phyloP scores from a whole-genome alignment of 345 rosid species.

The Sapria himalayana region DNA sequence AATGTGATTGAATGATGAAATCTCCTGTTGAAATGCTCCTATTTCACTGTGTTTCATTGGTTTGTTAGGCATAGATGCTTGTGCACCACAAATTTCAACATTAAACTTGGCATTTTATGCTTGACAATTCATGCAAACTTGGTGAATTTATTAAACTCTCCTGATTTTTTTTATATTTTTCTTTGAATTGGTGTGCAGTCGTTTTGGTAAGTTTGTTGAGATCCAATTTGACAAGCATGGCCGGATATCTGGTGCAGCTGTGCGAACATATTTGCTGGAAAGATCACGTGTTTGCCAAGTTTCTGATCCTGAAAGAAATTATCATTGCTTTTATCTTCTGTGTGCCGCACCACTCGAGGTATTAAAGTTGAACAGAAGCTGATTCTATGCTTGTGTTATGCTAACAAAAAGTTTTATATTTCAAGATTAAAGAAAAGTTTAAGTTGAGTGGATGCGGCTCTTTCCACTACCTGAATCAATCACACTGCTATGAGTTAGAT shows the following conservation, averaged over 20 bases:
- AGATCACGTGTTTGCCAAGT: slow-evolving; percentile 99
- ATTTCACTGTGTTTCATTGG: too few relatives aligned
- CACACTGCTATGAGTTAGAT: slow-evolving; percentile 56
- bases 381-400: slow-evolving; percentile 1
- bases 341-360: slow-evolving; percentile 98
- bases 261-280: slow-evolving; percentile 87
- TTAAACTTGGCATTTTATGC: too few relatives aligned
- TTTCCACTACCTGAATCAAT: slow-evolving; percentile 82
- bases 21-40: too few relatives aligned
- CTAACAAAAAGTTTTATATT: slow-evolving; percentile 9
- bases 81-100: too few relatives aligned
- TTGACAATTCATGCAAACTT: too few relatives aligned
- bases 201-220: slow-evolving; percentile 99
- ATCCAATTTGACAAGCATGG: slow-evolving; percentile 95
- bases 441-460: slow-evolving; percentile 54
- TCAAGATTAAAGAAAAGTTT: slow-evolving; percentile 61
- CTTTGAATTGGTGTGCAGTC: slow-evolving; percentile 33
- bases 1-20: too few relatives aligned
- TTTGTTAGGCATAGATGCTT: too few relatives aligned
- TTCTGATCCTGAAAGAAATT: slow-evolving; percentile 94
- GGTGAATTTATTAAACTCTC: slow-evolving; percentile 6
- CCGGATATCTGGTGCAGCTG: slow-evolving; percentile 97
- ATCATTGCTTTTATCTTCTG: slow-evolving; percentile 88
- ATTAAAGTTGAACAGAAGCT: slow-evolving; percentile 8
- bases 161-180: slow-evolving; percentile 7